phyloP scores from a whole-genome alignment of 306 rosid species.

The Luffa acutangula region DNA sequence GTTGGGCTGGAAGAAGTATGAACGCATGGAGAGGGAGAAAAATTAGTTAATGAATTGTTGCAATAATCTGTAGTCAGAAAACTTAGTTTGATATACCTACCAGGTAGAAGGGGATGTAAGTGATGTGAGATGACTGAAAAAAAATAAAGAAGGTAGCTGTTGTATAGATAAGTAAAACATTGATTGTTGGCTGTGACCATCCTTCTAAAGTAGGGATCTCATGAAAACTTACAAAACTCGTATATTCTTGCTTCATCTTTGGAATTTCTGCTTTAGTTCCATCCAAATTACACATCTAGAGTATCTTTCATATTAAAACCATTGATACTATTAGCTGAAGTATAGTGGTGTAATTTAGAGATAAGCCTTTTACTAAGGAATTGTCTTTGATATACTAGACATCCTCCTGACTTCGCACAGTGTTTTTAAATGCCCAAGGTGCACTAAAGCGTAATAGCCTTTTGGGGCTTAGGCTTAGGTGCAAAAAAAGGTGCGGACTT shows the following conservation, averaged over 20 bases:
- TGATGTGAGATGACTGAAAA: background rate
- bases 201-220: background rate
- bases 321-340: background rate
- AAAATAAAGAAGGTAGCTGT: background rate
- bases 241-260: background rate
- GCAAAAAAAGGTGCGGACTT: too few species aligned
- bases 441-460: too few species aligned
- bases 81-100: too few species aligned
- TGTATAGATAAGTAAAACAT: background rate
- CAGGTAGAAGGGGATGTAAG: too few species aligned
- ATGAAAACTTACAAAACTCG: too few species aligned
- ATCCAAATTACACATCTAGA: background rate
- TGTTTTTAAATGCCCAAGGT: too few species aligned
- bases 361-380: background rate
- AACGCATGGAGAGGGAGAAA: too few species aligned
- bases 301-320: background rate
- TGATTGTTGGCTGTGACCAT: background rate
- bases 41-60: too few species aligned
- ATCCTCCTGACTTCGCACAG: background rate
- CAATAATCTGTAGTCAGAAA: too few species aligned
- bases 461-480: too few species aligned
- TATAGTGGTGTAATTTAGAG: background rate
- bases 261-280: background rate
- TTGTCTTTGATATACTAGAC: background rate
- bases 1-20: background rate